phyloP scores from a whole-genome alignment of 768 basidiomycete species.

The Myochromella boudieri region DNA sequence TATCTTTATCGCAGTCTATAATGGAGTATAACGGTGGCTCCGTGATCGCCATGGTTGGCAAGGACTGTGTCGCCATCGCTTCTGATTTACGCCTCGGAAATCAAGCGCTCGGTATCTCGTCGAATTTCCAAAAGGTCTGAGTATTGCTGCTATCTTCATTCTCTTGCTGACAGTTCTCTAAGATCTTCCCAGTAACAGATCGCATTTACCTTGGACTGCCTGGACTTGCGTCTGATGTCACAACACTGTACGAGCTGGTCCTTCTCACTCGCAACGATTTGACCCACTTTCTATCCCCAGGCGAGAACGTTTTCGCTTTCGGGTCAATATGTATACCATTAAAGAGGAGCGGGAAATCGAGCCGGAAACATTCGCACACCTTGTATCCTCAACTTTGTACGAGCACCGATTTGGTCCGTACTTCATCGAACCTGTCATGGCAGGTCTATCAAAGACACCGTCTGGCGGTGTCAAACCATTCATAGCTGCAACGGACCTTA shows the following conservation, averaged over 20 bases:
- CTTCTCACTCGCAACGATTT: constrained; percentile 12
- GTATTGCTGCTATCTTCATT: constrained; percentile 1
- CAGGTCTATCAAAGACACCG: constrained; percentile 77
- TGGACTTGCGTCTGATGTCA: constrained; percentile 91
- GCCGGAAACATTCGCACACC: constrained; percentile 93
- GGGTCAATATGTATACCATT: constrained; percentile 99
- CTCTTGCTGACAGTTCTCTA: constrained; percentile 12
- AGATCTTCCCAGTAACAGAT: constrained; percentile 96
- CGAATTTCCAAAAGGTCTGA: constrained; percentile 91
- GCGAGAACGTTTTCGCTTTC: constrained; percentile 86
- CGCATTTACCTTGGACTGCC: constrained; percentile 89
- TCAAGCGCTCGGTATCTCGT: constrained; percentile 81
- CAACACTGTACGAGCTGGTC: constrained; percentile 63
- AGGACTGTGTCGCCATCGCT: constrained; percentile 98
- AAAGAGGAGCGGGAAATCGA: constrained; percentile 98
- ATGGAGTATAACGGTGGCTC: constrained; percentile 97
- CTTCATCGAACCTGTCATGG: constrained; percentile 95
- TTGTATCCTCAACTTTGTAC: constrained; percentile 94
- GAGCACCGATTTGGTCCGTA: constrained; percentile 95
- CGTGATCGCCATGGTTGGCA: constrained; percentile 98
- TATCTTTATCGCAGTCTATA: constrained; percentile 58
- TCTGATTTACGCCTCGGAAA: constrained; percentile 91
- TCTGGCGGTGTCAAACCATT: constrained; percentile 81
- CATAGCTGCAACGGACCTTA: constrained; percentile 93
- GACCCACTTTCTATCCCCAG: constrained; percentile 38